Conservation (phyloP, 1,139 yeast genomes). For the Hanseniaspora gamundiae region DNA sequence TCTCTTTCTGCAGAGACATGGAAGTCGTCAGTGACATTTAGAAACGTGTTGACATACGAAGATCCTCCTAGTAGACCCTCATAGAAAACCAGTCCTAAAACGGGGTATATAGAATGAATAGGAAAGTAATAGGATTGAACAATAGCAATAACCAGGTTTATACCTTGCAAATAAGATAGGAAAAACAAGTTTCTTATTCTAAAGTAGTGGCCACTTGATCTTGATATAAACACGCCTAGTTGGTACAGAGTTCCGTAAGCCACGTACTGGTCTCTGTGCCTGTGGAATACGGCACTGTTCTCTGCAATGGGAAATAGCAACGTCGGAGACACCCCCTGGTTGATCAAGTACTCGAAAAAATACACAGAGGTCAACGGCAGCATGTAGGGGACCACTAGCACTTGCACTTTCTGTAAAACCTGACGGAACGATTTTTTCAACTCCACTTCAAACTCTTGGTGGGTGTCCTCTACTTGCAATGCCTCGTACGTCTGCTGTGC, state of each 20-base stretch:
- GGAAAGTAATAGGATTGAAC: conserved; percentile 51
- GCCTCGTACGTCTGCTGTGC: not conserved
- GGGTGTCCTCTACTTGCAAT: not conserved
- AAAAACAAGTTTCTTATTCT: conserved; percentile 47
- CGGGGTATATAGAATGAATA: conserved; percentile 52
- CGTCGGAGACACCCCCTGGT: conserved; percentile 88
- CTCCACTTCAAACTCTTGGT: no score
- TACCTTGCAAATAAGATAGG: conserved; percentile 54
- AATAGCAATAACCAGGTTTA: conserved; percentile 48
- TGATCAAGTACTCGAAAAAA: conserved; percentile 74
- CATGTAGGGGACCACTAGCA: conserved; percentile 50
- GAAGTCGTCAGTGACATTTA: conserved; percentile 58
- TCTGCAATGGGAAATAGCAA: conserved; percentile 57
- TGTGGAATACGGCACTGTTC: conserved; percentile 42
- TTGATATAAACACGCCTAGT: conserved; percentile 79
- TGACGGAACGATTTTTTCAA: not conserved
- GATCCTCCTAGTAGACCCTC: conserved; percentile 89
- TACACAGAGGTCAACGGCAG: conserved; percentile 75
- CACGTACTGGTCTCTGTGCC: conserved; percentile 79
- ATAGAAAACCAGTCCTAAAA: conserved; percentile 57
- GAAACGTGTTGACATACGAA: conserved; percentile 79
- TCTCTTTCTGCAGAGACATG: conserved; percentile 40
- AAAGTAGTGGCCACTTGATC: conserved; percentile 64
- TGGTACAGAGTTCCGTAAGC: conserved; percentile 90
- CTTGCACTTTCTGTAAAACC: not conserved